Percentiles rank a stretch among this genome's conserved stretches.
Evolutionary conservation across 495 filamentous ascomycete species (phyloP).

Genomic region (Hypoxylon fuscum): DNA sequence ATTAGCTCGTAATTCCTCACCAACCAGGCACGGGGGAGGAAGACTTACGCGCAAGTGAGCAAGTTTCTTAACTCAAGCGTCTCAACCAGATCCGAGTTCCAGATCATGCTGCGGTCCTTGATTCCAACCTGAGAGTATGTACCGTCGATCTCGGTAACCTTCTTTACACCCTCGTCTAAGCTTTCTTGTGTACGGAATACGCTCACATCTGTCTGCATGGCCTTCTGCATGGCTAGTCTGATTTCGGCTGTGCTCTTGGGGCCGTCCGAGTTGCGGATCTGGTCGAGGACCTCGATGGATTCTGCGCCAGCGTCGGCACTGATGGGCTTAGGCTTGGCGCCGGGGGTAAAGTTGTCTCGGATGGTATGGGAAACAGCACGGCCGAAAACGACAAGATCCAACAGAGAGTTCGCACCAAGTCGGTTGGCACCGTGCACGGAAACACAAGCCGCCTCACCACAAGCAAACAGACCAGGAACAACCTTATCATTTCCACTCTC

Average conservation of each 20-base stretch:
- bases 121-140: constrained; percentile 83
- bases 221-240: constrained; percentile 93
- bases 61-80: constrained; percentile 93
- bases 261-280: constrained; percentile 81
- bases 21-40: background rate
- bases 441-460: constrained; percentile 96
- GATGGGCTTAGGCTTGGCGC: constrained; percentile 76
- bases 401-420: constrained; percentile 95
- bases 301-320: constrained; percentile 85
- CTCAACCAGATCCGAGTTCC: constrained; percentile 97
- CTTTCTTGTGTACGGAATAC: constrained; percentile 96
- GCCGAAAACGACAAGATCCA: constrained; percentile 96
- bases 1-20: constrained; percentile 26
- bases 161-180: constrained; percentile 82
- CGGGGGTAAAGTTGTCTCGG: constrained; percentile 86
- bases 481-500: constrained; percentile 86
- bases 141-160: constrained; percentile 81
- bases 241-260: constrained; percentile 87
- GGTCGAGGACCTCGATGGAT: constrained; percentile 86
- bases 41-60: constrained; percentile 88
- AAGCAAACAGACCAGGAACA: constrained; percentile 94
- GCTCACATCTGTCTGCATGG: constrained; percentile 95
- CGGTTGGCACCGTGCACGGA: constrained; percentile 98
- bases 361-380: constrained; percentile 96
- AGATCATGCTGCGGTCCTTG: constrained; percentile 99